Evolutionary conservation across 352 stramenopile genomes (phyloP).

Genomic region (Phytophthora brassicae): DNA sequence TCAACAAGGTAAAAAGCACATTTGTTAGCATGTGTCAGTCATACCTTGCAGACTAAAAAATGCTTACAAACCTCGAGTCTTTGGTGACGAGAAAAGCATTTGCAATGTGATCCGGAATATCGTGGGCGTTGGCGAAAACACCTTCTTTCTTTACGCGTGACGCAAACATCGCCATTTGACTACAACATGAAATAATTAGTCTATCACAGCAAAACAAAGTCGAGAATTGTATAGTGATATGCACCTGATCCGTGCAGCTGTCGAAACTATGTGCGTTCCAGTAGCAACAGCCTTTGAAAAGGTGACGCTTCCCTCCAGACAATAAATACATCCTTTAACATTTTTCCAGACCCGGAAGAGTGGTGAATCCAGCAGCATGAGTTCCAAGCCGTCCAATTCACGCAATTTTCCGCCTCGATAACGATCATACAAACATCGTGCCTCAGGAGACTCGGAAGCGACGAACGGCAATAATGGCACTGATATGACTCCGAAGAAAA

Average conservation of each 20-base stretch:
- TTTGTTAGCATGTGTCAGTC: conserved; percentile 6
- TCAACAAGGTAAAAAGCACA: not conserved
- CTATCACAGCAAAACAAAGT: not conserved
- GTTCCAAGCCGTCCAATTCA: conserved; percentile 59
- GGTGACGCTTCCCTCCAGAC: conserved; percentile 63
- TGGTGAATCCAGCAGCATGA: conserved; percentile 71
- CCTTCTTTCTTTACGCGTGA: conserved; percentile 49
- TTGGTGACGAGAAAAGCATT: conserved; percentile 52
- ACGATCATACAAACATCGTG: conserved; percentile 32
- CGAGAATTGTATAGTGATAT: not conserved
- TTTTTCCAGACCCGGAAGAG: conserved; percentile 76
- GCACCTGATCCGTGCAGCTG: conserved; percentile 51
- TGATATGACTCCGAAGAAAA: conserved; percentile 58
- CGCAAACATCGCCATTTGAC: conserved; percentile 49
- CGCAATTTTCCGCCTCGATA: conserved; percentile 43
- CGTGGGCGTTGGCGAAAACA: conserved; percentile 49
- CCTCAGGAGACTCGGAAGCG: conserved; percentile 43
- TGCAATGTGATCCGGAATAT: conserved; percentile 66
- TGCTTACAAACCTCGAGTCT: conserved; percentile 46
- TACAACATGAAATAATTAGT: conserved; percentile 11
- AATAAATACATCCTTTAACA: conserved; percentile 67
- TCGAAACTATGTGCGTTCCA: conserved; percentile 56
- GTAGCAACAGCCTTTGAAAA: conserved; percentile 63
- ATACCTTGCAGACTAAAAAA: not conserved
- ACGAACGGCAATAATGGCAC: conserved; percentile 65